Evolutionary conservation across 345 rosid species (phyloP).

Genomic region (Acer campestre): DNA sequence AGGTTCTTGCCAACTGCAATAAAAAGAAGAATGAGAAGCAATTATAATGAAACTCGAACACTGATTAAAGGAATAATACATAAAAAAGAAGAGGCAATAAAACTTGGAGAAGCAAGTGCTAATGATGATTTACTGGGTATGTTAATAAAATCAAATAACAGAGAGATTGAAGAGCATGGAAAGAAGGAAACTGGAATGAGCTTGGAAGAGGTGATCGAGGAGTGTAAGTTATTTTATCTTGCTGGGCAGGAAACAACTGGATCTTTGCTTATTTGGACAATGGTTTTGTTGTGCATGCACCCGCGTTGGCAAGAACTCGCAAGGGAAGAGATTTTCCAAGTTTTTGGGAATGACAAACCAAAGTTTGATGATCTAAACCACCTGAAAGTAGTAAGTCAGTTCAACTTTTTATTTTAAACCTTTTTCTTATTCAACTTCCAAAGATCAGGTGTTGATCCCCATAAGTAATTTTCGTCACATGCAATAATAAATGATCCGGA

Average conservation of each 20-base stretch:
- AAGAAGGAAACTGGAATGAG: constrained; percentile 33
- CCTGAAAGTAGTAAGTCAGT: constrained; percentile 23
- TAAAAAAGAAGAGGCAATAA: constrained; percentile 43
- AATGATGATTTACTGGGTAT: constrained; percentile 46
- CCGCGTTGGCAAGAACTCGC: constrained; percentile 61
- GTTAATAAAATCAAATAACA: constrained; percentile 41
- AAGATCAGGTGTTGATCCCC: too few relatives aligned
- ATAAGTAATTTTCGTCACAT: too few relatives aligned
- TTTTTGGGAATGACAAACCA: constrained; percentile 39
- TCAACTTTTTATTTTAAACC: too few relatives aligned
- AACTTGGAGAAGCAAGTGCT: constrained; percentile 27
- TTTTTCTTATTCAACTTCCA: too few relatives aligned
- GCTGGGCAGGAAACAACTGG: constrained; percentile 73
- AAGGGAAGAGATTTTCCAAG: constrained; percentile 49
- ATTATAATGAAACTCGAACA: constrained; percentile 31
- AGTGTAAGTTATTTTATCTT: constrained; percentile 64
- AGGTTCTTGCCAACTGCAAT: constrained; percentile 50
- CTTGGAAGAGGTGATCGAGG: constrained; percentile 51
- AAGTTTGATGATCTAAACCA: constrained; percentile 41
- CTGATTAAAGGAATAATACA: constrained; percentile 34
- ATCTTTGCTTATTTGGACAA: constrained; percentile 52
- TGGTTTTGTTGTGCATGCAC: constrained; percentile 49
- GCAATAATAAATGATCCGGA: too few relatives aligned
- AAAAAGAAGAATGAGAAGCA: constrained; percentile 43
- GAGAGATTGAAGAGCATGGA: constrained; percentile 35